Evolutionary conservation across 345 rosid genomes (phyloP).

Genomic region (Hevea brasiliensis): DNA sequence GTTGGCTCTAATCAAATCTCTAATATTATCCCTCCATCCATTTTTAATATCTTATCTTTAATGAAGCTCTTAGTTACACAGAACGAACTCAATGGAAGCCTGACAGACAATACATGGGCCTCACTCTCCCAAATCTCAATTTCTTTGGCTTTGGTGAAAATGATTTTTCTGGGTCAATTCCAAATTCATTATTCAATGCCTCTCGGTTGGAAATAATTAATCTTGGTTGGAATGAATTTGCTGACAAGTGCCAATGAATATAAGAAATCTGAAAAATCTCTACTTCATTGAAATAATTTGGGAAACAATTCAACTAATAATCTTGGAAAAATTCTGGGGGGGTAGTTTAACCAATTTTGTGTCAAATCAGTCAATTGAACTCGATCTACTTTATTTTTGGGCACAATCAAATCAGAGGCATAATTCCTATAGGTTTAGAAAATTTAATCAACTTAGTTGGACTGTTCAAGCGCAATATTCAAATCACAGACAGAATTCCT

Average conservation of each 20-base stretch:
- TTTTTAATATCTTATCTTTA: slow-evolving; percentile 3
- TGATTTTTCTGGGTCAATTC: slow-evolving; percentile 26
- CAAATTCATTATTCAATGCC: slow-evolving; percentile 10
- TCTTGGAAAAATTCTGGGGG: slow-evolving; percentile 12
- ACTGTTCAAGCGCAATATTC: neutral
- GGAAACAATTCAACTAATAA: slow-evolving; percentile 20
- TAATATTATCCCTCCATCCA: slow-evolving; percentile 20
- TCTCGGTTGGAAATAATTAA: neutral
- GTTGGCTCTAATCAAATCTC: slow-evolving; percentile 12
- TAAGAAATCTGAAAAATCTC: slow-evolving; percentile 10
- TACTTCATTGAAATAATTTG: slow-evolving; percentile 12
- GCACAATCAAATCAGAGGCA: slow-evolving; percentile 10
- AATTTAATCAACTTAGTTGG: slow-evolving; percentile 18
- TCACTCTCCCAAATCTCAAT: slow-evolving; percentile 8
- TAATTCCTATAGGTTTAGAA: neutral
- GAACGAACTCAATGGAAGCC: slow-evolving; percentile 13
- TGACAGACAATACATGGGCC: slow-evolving; percentile 19
- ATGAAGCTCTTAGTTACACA: neutral
- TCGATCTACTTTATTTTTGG: neutral
- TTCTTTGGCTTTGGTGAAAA: slow-evolving; percentile 18
- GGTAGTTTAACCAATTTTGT: slow-evolving; percentile 17
- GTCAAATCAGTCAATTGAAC: slow-evolving; percentile 17
- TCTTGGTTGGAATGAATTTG: neutral
- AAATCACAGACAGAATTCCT: slow-evolving; percentile 16
- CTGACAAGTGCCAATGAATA: neutral